phyloP scores from a whole-genome alignment of 2,329 filamentous ascomycete species.

The Alternaria triticina region DNA sequence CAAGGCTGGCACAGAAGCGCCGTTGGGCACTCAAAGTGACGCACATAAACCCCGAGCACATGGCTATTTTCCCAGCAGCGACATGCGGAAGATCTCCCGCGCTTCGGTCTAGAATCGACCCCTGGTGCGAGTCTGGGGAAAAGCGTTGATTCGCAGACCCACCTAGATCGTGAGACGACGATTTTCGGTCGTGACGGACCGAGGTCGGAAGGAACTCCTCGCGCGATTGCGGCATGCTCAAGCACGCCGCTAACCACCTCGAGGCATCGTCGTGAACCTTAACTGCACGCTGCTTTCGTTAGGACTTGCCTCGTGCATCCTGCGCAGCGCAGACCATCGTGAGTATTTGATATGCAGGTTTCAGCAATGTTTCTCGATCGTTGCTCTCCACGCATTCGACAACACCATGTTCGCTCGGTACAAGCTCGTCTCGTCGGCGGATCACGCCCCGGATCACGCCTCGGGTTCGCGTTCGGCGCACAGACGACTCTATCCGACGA shows the following conservation, averaged over 20 bases:
- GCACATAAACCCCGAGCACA: background rate
- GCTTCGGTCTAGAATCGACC: background rate
- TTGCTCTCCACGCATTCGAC: background rate
- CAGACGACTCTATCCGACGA: background rate
- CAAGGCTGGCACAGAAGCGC: background rate
- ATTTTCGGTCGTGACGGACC: background rate
- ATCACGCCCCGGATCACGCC: background rate
- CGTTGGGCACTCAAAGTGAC: background rate
- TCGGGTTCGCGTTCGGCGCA: background rate
- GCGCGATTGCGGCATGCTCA: background rate
- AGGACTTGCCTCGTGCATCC: background rate
- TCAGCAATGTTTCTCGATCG: background rate
- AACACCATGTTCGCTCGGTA: slow-evolving; percentile 5
- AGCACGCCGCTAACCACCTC: background rate
- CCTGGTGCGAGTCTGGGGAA: background rate
- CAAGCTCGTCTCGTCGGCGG: background rate
- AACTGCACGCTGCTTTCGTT: slow-evolving; percentile 1
- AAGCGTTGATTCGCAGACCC: background rate
- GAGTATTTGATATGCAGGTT: slow-evolving; percentile 2
- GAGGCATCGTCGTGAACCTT: background rate
- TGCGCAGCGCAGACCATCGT: background rate
- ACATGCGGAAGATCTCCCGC: background rate
- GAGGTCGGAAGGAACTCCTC: background rate
- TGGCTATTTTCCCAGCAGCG: background rate
- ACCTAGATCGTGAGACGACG: background rate